Base-by-base conservation (phyloP, 1,284 basidiomycete species). In the Fistulinella cinereoalba region DNA sequence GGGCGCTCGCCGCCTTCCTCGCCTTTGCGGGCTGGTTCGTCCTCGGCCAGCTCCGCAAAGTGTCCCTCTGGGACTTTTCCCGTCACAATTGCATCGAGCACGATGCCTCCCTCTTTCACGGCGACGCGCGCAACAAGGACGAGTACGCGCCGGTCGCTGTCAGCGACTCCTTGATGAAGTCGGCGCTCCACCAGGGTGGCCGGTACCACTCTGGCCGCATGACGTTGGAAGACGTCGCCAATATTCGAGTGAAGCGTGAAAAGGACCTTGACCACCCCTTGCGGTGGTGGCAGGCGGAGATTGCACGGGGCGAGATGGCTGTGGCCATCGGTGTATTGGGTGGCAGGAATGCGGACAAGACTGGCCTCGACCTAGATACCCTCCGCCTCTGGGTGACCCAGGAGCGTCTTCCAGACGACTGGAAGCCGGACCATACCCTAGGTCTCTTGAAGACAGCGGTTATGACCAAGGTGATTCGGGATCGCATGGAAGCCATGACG, bases 241-340 rank as follows among this genome's bases (percentile, higher is more conserved):
- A 68, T 22, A 70, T 73, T 13, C 71, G 80, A 2, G 56, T 74
- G 6, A 67, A 74, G 37, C 62, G 79, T 18, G 76, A 81, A 53
- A 64, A 56, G 25, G 56, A 65, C 16, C 70, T 68, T 9, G 3
- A 19, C 0, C 53, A 54, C 1, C 68, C 68, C 0, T 59, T 85
- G 22, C 67, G 68, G 40, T 34, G 43, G 8, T 22, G 77, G 31
- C 80, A 81, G 51, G 67, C 71, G 0, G 73, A 77, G 56, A 75
- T 86, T 46, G 78, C 83, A 6, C 71, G 79, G 18, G 83, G 84
- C n/a, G 84, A 86, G 61, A 74, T 82, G 62, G 81, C 74, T 0
- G 71, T 86, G 43, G 78, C 81, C 5, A 61, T 83, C 18, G 73
- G 77, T 1, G 68, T 80, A 2, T 56, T 68, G 6, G 62, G 58